These are phyloP conservation scores for Erythrobasidium hasegawianum DNA, from an alignment of 1,284 basidiomycete genomes.

Conservation along the genomic window DNA sequence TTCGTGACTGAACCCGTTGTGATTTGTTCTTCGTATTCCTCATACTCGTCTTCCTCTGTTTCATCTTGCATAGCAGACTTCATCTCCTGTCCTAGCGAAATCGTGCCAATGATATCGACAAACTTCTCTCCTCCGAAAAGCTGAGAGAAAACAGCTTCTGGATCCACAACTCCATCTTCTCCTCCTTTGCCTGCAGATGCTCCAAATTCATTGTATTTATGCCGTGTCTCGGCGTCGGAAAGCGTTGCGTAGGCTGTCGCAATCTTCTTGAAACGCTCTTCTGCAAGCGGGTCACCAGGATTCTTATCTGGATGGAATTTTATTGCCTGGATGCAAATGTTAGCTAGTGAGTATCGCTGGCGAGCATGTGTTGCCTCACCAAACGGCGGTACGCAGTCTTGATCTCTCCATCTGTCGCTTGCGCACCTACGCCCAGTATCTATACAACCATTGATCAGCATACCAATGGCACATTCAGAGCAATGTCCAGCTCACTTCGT, in stretches of 20 bases:
- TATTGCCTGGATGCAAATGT: constrained; percentile 52
- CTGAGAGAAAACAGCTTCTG: constrained; percentile 85
- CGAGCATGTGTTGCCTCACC: too few relatives aligned
- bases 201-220: constrained; percentile 85
- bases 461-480: constrained; percentile 40
- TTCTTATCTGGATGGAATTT: constrained; percentile 66
- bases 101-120: constrained; percentile 54
- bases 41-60: constrained; percentile 66
- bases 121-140: constrained; percentile 67
- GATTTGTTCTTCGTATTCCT: constrained; percentile 40
- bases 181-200: constrained; percentile 40
- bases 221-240: constrained; percentile 75
- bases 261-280: constrained; percentile 61
- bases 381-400: constrained; percentile 94
- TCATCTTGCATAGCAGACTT: constrained; percentile 94
- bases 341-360: too few relatives aligned
- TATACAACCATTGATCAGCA: constrained; percentile 50
- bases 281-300: constrained; percentile 83
- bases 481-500: constrained; percentile 53
- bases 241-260: constrained; percentile 55
- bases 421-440: constrained; percentile 67
- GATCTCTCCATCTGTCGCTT: constrained; percentile 76
- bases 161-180: constrained; percentile 56
- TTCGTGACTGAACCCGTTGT: constrained; percentile 2
- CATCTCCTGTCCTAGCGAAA: constrained; percentile 87